Evolutionary conservation across 2,329 filamentous ascomycete genomes (phyloP).

Genomic region (Exophiala xenobiotica): DNA sequence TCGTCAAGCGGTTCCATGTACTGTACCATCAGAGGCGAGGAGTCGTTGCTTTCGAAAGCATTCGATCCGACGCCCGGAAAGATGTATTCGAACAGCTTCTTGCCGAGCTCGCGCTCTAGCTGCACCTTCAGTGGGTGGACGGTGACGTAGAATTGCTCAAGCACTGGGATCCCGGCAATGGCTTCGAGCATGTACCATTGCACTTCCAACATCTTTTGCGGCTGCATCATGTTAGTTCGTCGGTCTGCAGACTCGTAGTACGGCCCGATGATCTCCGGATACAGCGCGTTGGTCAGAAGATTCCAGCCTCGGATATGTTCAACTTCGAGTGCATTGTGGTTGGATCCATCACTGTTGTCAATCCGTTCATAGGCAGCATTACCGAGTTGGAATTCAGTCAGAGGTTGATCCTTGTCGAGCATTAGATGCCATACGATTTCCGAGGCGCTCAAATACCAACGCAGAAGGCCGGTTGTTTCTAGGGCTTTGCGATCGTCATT

Average conservation of each 20-base stretch:
- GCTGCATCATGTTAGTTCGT: conserved; percentile 14
- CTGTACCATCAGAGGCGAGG: conserved; percentile 54
- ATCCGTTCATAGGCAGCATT: conserved; percentile 92
- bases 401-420: conserved; percentile 77
- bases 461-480: conserved; percentile 74
- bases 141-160: conserved; percentile 95
- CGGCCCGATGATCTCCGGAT: conserved; percentile 92
- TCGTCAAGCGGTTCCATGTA: conserved; percentile 52
- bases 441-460: conserved; percentile 89
- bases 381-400: conserved; percentile 89
- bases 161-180: conserved; percentile 93
- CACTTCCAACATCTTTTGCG: conserved; percentile 77
- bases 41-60: conserved; percentile 49
- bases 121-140: conserved; percentile 92
- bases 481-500: conserved; percentile 67
- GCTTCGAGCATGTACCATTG: conserved; percentile 99
- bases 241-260: conserved; percentile 70
- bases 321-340: conserved; percentile 87
- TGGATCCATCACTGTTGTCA: conserved; percentile 95
- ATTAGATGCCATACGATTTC: conserved; percentile 98
- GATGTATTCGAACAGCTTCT: conserved; percentile 93
- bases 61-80: conserved; percentile 76
- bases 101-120: conserved; percentile 86
- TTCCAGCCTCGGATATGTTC: conserved; percentile 87
- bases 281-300: conserved; percentile 82